Base-by-base conservation (phyloP, 805 yeast species). In the Teunomyces cretensis region DNA sequence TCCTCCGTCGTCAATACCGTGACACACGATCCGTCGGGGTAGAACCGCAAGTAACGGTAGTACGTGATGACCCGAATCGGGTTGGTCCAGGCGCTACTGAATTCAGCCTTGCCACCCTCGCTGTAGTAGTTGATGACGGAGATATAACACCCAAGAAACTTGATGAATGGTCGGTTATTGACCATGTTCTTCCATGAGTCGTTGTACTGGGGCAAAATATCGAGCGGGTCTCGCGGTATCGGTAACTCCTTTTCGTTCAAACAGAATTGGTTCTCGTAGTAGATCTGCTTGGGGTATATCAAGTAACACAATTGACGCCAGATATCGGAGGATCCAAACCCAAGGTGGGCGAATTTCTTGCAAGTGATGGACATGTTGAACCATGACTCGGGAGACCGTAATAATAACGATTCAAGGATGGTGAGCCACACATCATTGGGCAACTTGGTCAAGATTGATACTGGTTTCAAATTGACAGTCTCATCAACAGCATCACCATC, bases 61-160 rank as follows among this genome's bases (percentile, higher is more conserved):
- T 92, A 92, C 0, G 97, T 88, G 33, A 92, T 86, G 60, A 89
- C 81, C 53, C 88, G 81, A 15, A 87, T 79, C 1, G 97, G 97
- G 48, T 81, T 80, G 36, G 75, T 64, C 85, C 94, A 81, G 5
- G 86, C 75, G 26, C 73, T 71, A 1, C 87, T 79, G 37, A 83
- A 78, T 51, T 80, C 87, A 7, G 81, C 76, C 42, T 83, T 75
- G 2, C 87, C 84, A 30, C 97, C 97, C 56, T 87, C 89, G 44
- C 96, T 77, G 53, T 86, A 79, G 64, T 90, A 91, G 49, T 86
- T 86, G 42, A 91, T 87, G 14, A 84, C 86, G 55, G 96, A 83
- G 16, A 92, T 86, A 55, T 92, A 92, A 14, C 89, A 75, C 1
- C 99, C 99, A 43, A 81, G 73, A 61, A 80, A 88, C 56, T 92